These are phyloP conservation scores for Botrytis squamosa DNA, from an alignment of 2,329 filamentous ascomycete genomes.

Conservation along the genomic window DNA sequence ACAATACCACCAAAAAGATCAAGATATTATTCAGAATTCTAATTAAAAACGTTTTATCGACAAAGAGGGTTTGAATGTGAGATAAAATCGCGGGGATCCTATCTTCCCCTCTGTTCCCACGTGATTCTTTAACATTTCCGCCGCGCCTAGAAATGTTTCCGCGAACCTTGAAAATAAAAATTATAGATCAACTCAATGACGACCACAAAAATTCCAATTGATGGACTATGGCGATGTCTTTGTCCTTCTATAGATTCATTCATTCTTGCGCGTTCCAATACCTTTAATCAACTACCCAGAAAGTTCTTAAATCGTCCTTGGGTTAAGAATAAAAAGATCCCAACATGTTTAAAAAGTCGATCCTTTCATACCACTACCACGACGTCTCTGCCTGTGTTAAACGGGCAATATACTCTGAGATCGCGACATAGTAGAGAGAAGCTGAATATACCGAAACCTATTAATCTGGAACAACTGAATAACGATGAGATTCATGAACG, in stretches of 20 bases:
- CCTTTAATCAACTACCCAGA: neutral
- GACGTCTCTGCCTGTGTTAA: neutral
- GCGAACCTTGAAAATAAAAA: constrained; percentile 5
- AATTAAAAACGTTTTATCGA: too few relatives aligned
- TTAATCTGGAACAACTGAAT: neutral
- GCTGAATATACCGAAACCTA: neutral
- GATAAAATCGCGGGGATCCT: constrained; percentile 5
- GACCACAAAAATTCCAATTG: constrained; percentile 43
- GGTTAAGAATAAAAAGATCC: neutral
- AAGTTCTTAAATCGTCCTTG: constrained; percentile 16
- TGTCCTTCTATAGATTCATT: constrained; percentile 54
- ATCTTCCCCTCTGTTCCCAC: constrained; percentile 7
- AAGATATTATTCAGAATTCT: too few relatives aligned
- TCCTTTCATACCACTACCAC: neutral
- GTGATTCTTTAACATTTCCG: constrained; percentile 7
- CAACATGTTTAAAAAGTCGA: constrained; percentile 9
- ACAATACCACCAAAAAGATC: too few relatives aligned
- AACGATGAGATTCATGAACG: constrained; percentile 47
- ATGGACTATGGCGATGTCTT: constrained; percentile 64
- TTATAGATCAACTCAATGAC: constrained; percentile 36
- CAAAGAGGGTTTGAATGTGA: too few relatives aligned
- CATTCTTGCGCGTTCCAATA: constrained; percentile 24
- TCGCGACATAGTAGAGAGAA: neutral
- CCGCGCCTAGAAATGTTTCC: constrained; percentile 9
- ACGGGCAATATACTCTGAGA: neutral